phyloP scores from a whole-genome alignment of 305 asterid species.

The Rubia peregrina region DNA sequence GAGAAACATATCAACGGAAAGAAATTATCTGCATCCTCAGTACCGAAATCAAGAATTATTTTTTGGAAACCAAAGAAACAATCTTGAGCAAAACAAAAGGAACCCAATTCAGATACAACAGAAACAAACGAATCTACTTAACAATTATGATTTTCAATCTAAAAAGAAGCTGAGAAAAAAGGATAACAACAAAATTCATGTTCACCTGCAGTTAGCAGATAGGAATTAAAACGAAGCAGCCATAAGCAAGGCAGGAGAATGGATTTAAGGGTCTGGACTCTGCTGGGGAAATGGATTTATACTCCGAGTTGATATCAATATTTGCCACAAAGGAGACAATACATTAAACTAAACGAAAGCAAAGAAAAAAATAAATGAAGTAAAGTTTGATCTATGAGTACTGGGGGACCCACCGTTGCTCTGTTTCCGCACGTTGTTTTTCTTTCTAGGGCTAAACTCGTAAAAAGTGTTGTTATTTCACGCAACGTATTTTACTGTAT shows the following conservation, averaged over 20 bases:
- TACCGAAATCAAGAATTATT: background rate
- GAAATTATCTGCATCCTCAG: background rate
- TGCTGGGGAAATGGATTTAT: background rate
- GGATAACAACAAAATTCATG: background rate
- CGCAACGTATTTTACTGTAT: no score
- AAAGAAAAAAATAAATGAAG: background rate
- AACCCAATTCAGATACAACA: constrained; percentile 7
- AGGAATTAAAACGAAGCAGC: background rate
- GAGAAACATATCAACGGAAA: background rate
- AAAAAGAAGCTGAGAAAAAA: constrained; percentile 1
- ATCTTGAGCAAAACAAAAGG: background rate
- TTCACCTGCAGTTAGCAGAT: background rate
- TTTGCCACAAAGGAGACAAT: background rate
- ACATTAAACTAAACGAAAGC: background rate
- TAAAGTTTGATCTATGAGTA: background rate
- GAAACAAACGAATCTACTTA: background rate
- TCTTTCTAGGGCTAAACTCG: background rate
- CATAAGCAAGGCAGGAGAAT: background rate
- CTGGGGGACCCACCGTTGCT: background rate
- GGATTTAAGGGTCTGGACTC: background rate
- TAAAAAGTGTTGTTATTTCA: no score
- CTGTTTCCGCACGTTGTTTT: background rate
- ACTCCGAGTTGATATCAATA: background rate
- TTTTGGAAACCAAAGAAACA: background rate
- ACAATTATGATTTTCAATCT: background rate